These are phyloP conservation scores for Magnaporthales sp. DNA, from an alignment of 2,329 filamentous ascomycete genomes.

Conservation along the genomic window DNA sequence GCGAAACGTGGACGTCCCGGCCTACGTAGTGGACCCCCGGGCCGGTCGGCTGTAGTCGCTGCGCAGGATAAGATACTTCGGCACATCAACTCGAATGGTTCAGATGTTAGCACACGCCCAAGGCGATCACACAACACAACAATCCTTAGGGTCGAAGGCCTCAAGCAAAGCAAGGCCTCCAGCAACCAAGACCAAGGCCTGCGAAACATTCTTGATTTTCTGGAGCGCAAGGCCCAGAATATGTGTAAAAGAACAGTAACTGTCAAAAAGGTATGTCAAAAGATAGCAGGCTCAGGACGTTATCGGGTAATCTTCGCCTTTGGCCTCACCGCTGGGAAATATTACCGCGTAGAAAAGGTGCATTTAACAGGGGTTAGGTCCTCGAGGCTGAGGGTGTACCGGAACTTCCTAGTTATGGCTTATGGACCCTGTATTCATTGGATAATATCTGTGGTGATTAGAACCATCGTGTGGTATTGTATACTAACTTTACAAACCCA, in stretches of 20 bases:
- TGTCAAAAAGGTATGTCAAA: constrained; percentile 68
- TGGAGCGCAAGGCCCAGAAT: constrained; percentile 60
- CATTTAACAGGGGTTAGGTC: background rate
- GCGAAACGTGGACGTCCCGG: background rate
- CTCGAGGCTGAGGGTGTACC: background rate
- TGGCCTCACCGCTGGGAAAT: background rate
- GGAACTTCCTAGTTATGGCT: background rate
- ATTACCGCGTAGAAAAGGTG: background rate
- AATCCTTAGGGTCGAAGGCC: constrained; percentile 46
- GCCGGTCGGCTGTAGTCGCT: background rate
- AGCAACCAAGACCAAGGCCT: constrained; percentile 59
- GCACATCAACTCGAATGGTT: constrained; percentile 22
- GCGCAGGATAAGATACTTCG: constrained; percentile 14
- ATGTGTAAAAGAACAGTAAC: constrained; percentile 48
- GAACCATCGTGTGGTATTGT: constrained; percentile 17
- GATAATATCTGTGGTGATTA: background rate
- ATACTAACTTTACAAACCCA: constrained; percentile 59
- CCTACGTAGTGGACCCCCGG: background rate
- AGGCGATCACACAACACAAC: constrained; percentile 20
- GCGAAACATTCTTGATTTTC: constrained; percentile 54
- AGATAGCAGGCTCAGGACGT: background rate
- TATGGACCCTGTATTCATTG: background rate
- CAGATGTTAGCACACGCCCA: constrained; percentile 15
- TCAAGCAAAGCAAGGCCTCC: constrained; percentile 60
- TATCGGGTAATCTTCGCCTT: background rate